Evolutionary conservation across 805 yeast genomes (phyloP).

Genomic region (Starmera pachycereana): DNA sequence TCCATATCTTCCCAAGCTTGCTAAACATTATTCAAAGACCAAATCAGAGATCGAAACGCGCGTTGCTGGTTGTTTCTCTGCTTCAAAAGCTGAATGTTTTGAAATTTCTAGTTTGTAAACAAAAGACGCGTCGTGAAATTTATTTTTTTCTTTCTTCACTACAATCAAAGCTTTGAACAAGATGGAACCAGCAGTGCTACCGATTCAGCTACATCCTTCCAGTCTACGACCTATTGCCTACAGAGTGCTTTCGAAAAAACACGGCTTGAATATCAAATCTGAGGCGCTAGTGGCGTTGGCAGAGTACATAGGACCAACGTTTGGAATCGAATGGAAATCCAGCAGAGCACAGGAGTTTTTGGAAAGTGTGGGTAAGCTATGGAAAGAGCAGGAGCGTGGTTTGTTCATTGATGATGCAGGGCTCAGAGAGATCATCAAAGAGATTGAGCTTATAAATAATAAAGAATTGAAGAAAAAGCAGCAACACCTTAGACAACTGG

Average conservation of each 20-base stretch:
- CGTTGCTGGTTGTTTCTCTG: no score
- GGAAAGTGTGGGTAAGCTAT: constrained; percentile 67
- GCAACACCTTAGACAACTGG: constrained; percentile 1
- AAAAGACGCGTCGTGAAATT: neutral
- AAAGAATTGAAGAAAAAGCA: constrained; percentile 3
- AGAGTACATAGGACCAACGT: constrained; percentile 60
- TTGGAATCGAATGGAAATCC: constrained; percentile 83
- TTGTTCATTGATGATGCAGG: constrained; percentile 74
- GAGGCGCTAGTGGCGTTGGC: constrained; percentile 71
- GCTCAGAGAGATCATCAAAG: constrained; percentile 52
- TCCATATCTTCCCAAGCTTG: constrained; percentile 11
- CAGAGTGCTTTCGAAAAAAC: constrained; percentile 81
- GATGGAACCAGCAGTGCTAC: constrained; percentile 41
- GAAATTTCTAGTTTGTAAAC: neutral
- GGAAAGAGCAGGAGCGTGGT: constrained; percentile 90
- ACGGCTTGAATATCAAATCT: constrained; percentile 82
- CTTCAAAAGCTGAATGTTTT: no score
- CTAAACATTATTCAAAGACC: no score
- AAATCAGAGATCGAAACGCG: no score
- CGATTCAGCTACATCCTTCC: constrained; percentile 69
- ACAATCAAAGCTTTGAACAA: constrained; percentile 4
- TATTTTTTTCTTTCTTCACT: neutral
- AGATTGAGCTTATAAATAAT: constrained; percentile 27
- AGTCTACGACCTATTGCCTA: constrained; percentile 88
- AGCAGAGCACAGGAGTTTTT: constrained; percentile 49